phyloP scores from a whole-genome alignment of 495 filamentous ascomycete species.

The Penicillium odoratum region DNA sequence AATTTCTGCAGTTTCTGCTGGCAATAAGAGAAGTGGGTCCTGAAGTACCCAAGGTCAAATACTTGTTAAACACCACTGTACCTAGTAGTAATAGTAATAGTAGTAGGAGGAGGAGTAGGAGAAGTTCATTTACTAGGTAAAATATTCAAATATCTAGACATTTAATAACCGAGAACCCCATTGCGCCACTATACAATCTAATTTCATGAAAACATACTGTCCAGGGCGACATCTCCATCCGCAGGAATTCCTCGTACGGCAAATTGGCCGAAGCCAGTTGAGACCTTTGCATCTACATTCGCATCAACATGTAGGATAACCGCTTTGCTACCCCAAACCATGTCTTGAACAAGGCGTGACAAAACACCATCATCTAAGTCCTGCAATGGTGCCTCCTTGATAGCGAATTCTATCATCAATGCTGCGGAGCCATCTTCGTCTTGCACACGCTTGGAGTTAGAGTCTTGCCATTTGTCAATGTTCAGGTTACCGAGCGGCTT shows the following conservation, averaged over 20 bases:
- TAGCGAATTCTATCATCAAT: conserved; percentile 68
- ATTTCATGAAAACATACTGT: conserved; percentile 62
- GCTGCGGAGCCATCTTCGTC: conserved; percentile 51
- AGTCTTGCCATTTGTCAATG: conserved; percentile 76
- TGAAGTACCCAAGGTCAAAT: too few species aligned
- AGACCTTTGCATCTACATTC: conserved; percentile 77
- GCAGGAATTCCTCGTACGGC: conserved; percentile 79
- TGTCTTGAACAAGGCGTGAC: conserved; percentile 66
- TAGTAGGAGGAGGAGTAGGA: too few species aligned
- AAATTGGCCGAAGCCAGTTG: conserved; percentile 76
- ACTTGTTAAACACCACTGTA: too few species aligned
- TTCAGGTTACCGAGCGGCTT: conserved; percentile 76
- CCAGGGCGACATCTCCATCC: conserved; percentile 80
- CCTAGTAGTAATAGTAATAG: too few species aligned
- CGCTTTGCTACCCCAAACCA: conserved; percentile 68
- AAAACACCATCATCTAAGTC: conserved; percentile 78
- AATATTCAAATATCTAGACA: too few species aligned
- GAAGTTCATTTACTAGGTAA: too few species aligned
- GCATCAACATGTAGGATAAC: conserved; percentile 72
- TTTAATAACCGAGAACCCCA: conserved; percentile 14
- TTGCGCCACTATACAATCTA: conserved; percentile 25
- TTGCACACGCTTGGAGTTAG: conserved; percentile 72
- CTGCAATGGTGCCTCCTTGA: conserved; percentile 75
- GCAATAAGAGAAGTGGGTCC: too few species aligned
- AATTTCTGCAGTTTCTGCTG: too few species aligned